Evolutionary conservation across 306 rosid genomes (phyloP), one percentile per base, ranked within the genome.

Genomic region (Rosa chinensis): DNA sequence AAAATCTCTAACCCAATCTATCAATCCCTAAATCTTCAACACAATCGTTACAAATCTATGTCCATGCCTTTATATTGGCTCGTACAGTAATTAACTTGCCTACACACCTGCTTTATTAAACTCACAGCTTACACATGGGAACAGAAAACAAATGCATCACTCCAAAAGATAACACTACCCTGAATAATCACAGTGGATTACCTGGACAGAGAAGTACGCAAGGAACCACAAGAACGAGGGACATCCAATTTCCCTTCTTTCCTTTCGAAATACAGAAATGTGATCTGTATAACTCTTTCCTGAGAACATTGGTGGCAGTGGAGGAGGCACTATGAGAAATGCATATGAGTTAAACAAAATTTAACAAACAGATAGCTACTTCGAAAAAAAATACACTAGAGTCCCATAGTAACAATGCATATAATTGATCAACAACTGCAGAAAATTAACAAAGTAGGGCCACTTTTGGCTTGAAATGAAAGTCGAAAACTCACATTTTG

Each of bases 261-360:
- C 81, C 89, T 79, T 87, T 70, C 67, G 86, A 48, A 88, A 94
- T 48, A 82, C 82, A 45, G 61, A 58, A 82, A 89, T 53, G 62
- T 92, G 97, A 74, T 87, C 84, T 18, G 81, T 81, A 81, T 76
- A 91, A 86, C 98, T 94, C 89, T 83, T 87, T 91, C 97, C 97
- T 78, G 97, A 94, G 83, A 91, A 84, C 81, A 89, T 97, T 79
- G 93, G 97, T 70, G 99, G 99, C 79, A 92, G 80, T 78, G 95
- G 95, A 87, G 93, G 90, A 80, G 99, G 97, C 92, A 92, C 99
- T 94, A 79, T 85, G 85, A 92, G 89, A 92, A 88, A 84, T 75
- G 86, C 84, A 86, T 84, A 82, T 28, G 63, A 82, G 84, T 86
- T 62, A 61, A 74, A 85, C 64, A 67, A 66, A 83, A 80, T 80